phyloP scores from a whole-genome alignment of 257 asterid species.

The Hygrophila difformis region DNA sequence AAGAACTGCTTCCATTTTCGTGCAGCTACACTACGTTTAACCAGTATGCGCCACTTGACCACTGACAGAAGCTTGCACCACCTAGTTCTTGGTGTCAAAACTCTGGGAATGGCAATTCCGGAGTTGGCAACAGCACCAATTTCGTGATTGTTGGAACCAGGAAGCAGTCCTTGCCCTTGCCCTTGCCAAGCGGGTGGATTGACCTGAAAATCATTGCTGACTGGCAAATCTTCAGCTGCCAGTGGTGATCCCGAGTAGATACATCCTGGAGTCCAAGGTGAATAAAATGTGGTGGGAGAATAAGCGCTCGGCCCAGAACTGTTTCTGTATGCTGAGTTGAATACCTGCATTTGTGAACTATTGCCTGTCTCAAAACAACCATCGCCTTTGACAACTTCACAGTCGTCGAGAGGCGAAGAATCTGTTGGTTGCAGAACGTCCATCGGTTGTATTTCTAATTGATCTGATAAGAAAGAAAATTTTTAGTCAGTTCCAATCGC shows the following conservation, averaged over 20 bases:
- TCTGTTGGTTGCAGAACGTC: no score
- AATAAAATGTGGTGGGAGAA: constrained; percentile 26
- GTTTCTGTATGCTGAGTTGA: constrained; percentile 27
- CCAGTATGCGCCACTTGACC: constrained; percentile 65
- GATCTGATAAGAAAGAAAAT: no score
- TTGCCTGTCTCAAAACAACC: constrained; percentile 33
- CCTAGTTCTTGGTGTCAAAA: constrained; percentile 37
- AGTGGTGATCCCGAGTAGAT: constrained; percentile 24
- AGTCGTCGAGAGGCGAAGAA: no score
- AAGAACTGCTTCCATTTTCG: constrained; percentile 26
- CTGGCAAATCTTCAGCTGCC: constrained; percentile 25
- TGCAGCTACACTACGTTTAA: constrained; percentile 44
- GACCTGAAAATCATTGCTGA: constrained; percentile 31
- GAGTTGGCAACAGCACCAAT: constrained; percentile 33
- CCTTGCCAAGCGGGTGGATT: constrained; percentile 33
- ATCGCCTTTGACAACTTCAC: no score
- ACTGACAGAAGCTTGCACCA: constrained; percentile 82
- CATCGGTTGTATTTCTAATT: no score
- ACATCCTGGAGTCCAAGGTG: constrained; percentile 22
- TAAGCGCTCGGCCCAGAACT: constrained; percentile 30
- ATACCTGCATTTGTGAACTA: constrained; percentile 31
- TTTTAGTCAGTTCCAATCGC: no score
- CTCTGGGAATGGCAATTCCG: constrained; percentile 27
- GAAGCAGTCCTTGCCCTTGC: constrained; percentile 17
- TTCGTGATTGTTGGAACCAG: constrained; percentile 30